A percentile compares a stretch with the other conserved stretches of the same genome.
Conservation (phyloP, 768 basidiomycete species). For the Pleurotus eryngii region DNA sequence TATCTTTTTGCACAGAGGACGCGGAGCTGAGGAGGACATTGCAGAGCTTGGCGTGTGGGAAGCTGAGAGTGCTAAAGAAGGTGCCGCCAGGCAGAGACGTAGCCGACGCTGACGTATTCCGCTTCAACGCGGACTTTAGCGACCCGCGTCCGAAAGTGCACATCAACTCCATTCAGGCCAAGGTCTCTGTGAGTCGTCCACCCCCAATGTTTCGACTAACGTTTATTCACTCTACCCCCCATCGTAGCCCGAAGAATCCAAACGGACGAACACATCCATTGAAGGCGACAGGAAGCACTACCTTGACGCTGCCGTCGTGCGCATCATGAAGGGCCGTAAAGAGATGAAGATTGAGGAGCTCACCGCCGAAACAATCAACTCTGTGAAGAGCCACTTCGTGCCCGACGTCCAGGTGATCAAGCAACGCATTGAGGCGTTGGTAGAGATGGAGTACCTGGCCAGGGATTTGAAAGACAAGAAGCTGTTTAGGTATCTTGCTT, state of each 20-base stretch:
- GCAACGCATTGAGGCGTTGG: conserved; percentile 73
- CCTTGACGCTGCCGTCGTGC: conserved; percentile 93
- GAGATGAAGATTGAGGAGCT: conserved; percentile 77
- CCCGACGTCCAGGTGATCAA: conserved; percentile 87
- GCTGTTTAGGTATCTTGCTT: conserved; percentile 75
- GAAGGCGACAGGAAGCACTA: conserved; percentile 83
- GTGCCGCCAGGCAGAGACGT: conserved; percentile 77
- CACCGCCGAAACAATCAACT: conserved; percentile 78
- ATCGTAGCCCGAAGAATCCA: conserved; percentile 82
- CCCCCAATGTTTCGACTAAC: neutral
- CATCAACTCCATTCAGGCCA: conserved; percentile 95
- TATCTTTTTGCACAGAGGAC: conserved; percentile 49
- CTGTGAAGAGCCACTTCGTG: conserved; percentile 84
- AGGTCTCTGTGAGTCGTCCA: conserved; percentile 68
- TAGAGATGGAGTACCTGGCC: conserved; percentile 84
- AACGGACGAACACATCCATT: conserved; percentile 77
- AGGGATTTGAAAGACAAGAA: conserved; percentile 71
- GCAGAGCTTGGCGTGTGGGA: conserved; percentile 90
- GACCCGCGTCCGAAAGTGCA: conserved; percentile 78
- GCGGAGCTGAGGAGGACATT: conserved; percentile 77
- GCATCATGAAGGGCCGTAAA: conserved; percentile 93
- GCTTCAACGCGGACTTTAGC: conserved; percentile 79
- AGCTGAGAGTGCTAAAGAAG: conserved; percentile 85
- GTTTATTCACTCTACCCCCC: neutral
- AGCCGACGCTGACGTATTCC: conserved; percentile 69